Percentiles rank a stretch among this genome's conserved stretches.
phyloP scores from a whole-genome alignment of 768 basidiomycete species.

The Suillus sp. region DNA sequence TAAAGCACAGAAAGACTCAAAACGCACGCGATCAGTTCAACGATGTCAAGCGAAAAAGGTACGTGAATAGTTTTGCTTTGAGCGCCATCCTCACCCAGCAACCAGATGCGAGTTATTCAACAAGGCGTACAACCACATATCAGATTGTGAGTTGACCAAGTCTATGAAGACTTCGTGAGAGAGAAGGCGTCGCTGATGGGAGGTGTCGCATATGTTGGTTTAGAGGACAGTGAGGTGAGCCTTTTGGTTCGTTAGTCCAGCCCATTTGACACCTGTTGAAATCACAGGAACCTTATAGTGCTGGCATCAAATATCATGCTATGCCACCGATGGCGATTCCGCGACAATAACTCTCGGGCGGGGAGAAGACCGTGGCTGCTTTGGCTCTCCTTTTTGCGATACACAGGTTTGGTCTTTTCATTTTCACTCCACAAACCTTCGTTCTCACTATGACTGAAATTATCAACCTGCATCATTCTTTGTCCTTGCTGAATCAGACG shows the following conservation, averaged over 20 bases:
- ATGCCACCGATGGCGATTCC: conserved; percentile 99
- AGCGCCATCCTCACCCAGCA: too few relatives aligned
- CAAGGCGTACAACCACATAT: conserved; percentile 95
- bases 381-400: too few relatives aligned
- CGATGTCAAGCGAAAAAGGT: conserved; percentile 83
- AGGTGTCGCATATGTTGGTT: conserved; percentile 92
- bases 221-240: conserved; percentile 92
- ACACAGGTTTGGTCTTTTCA: conserved; percentile 69
- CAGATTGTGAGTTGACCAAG: conserved; percentile 90
- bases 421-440: not conserved
- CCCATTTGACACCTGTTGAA: not conserved
- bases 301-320: too few relatives aligned
- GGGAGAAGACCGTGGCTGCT: too few relatives aligned
- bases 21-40: conserved; percentile 92
- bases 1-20: conserved; percentile 87
- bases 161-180: conserved; percentile 98
- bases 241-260: conserved; percentile 29
- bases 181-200: conserved; percentile 93
- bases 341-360: conserved; percentile 96
- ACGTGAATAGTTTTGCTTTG: too few relatives aligned
- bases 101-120: too few relatives aligned
- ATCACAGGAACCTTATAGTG: conserved; percentile 76
- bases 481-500: too few relatives aligned
- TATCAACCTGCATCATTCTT: too few relatives aligned
- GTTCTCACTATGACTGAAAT: conserved; percentile 40